Evolutionary conservation across 768 basidiomycete genomes (phyloP).

Genomic region (Rhodosporidiobolus sp.): DNA sequence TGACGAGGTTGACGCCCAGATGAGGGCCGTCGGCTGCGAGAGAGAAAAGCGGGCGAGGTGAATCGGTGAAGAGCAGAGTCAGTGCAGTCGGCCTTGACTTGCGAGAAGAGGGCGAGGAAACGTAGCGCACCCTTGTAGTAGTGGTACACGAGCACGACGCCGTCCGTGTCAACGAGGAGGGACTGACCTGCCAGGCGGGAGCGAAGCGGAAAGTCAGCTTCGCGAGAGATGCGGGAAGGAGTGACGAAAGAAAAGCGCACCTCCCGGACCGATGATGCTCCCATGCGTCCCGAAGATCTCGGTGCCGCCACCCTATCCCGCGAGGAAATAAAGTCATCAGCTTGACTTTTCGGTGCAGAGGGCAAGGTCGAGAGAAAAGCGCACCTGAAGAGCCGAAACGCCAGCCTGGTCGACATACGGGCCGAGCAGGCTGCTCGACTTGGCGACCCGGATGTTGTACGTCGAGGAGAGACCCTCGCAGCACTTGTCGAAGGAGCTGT

Average conservation of each 20-base stretch:
- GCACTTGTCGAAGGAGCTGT: background rate
- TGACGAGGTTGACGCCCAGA: conserved; percentile 1
- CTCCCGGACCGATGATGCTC: background rate
- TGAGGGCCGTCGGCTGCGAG: background rate
- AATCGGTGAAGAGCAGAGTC: background rate
- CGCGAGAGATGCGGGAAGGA: background rate
- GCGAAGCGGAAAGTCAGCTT: background rate
- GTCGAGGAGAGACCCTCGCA: background rate
- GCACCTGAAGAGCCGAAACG: background rate
- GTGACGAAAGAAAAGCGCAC: background rate
- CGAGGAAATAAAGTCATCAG: background rate
- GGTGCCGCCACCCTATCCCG: background rate
- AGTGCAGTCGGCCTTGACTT: too few species aligned
- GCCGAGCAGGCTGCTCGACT: background rate
- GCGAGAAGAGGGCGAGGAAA: background rate
- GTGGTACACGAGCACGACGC: conserved; percentile 1
- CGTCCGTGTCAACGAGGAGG: background rate
- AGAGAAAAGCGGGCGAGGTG: background rate
- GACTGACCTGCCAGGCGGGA: background rate
- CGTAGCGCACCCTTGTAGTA: background rate
- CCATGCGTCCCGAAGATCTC: background rate
- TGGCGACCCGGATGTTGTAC: background rate
- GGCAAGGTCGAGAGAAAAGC: background rate
- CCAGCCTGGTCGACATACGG: background rate
- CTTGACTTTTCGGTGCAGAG: background rate